phyloP scores from a whole-genome alignment of 768 basidiomycete species.

The Xanthoconium purpureum region DNA sequence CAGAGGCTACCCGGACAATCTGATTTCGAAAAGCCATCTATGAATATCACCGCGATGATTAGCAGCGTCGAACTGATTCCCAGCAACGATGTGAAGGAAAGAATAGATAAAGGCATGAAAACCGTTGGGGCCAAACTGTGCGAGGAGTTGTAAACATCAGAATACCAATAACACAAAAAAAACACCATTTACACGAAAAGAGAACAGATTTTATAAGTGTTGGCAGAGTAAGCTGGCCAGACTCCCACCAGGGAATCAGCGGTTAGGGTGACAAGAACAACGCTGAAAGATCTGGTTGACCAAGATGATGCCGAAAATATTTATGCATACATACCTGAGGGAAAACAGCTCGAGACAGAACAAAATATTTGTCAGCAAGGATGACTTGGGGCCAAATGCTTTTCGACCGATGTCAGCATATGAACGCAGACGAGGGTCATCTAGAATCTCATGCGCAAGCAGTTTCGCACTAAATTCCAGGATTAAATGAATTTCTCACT shows the following conservation, averaged over 20 bases:
- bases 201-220: constrained; percentile 74
- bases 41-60: constrained; percentile 71
- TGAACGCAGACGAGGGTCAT: constrained; percentile 67
- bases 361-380: constrained; percentile 59
- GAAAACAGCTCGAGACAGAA: constrained; percentile 90
- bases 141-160: constrained; percentile 1
- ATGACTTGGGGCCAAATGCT: constrained; percentile 78
- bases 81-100: constrained; percentile 86
- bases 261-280: constrained; percentile 85
- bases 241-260: constrained; percentile 82
- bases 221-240: constrained; percentile 60
- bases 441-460: constrained; percentile 70
- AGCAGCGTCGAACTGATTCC: constrained; percentile 78
- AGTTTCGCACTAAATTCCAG: constrained; percentile 68
- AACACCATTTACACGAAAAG: constrained; percentile 56
- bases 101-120: constrained; percentile 78
- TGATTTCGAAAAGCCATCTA: constrained; percentile 76
- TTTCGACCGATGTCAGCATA: constrained; percentile 89
- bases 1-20: constrained; percentile 79
- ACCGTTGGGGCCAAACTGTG: constrained; percentile 76
- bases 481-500: constrained; percentile 3
- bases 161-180: background rate
- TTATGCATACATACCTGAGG: constrained; percentile 51
- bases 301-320: background rate
- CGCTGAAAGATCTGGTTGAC: constrained; percentile 40